phyloP scores from a whole-genome alignment of 148 eudicot genomes.

The Vaccinium macrocarpon region DNA sequence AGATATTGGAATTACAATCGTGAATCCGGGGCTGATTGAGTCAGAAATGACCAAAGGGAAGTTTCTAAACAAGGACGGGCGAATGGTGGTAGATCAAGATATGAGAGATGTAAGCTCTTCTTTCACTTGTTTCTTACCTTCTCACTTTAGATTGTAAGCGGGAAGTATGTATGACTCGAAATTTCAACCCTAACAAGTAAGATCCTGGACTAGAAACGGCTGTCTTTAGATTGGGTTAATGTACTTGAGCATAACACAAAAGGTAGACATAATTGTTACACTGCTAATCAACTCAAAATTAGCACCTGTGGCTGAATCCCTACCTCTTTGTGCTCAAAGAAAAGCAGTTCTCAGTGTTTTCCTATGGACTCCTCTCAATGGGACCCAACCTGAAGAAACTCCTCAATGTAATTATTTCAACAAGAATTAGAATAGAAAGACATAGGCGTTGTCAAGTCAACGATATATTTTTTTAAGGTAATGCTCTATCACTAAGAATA shows the following conservation, averaged over 20 bases:
- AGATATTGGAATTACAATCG: not conserved
- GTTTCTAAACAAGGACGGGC: slow-evolving; percentile 8
- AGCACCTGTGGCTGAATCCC: not conserved
- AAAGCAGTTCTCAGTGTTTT: not conserved
- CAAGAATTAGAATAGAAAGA: no score
- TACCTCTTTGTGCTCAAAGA: not conserved
- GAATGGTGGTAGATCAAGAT: not conserved
- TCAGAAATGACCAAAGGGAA: slow-evolving; percentile 9
- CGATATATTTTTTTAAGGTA: no score
- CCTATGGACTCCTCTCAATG: not conserved
- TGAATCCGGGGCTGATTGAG: not conserved
- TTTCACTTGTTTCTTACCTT: not conserved
- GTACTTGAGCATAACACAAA: not conserved
- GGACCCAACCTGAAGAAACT: not conserved
- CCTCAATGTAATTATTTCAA: not conserved
- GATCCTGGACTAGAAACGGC: not conserved
- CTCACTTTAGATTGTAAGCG: not conserved
- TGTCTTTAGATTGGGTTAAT: not conserved
- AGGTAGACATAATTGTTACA: no score
- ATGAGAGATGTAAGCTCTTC: not conserved
- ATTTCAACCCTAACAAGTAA: not conserved
- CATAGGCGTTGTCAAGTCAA: no score
- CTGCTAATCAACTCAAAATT: not conserved
- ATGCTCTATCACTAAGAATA: no score
- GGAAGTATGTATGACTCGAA: not conserved